Percentiles rank a stretch among this genome's conserved stretches.
These are phyloP conservation scores for Macrocybe sp. DNA, from an alignment of 1,284 basidiomycete genomes.

Conservation along the genomic window DNA sequence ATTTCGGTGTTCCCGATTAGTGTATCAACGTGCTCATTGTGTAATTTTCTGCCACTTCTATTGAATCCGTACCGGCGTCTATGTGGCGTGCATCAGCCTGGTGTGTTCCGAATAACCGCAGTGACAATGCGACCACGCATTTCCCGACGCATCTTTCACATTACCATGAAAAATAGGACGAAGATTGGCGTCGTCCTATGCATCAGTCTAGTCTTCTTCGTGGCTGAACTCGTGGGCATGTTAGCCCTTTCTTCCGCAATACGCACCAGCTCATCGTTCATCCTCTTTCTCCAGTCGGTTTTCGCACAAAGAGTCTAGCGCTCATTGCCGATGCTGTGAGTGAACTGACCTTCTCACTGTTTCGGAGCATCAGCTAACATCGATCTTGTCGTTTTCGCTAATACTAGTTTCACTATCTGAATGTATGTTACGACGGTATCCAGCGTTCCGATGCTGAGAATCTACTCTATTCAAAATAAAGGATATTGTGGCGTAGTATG, in stretches of 20 bases:
- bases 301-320: conserved; percentile 42
- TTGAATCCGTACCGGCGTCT: too few relatives aligned
- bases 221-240: conserved; percentile 38
- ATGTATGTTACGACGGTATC: conserved; percentile 24
- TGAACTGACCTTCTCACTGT: conserved; percentile 8
- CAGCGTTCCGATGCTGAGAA: not conserved
- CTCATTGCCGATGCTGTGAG: conserved; percentile 45
- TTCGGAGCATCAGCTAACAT: not conserved
- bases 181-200: conserved; percentile 37
- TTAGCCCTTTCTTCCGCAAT: conserved; percentile 2
- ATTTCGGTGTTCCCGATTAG: too few relatives aligned
- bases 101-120: not conserved
- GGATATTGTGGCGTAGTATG: conserved; percentile 38
- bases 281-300: conserved; percentile 32
- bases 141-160: not conserved
- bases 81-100: too few relatives aligned
- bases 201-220: conserved; percentile 39
- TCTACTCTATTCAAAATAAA: conserved; percentile 9
- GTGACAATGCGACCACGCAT: not conserved
- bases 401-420: conserved; percentile 43
- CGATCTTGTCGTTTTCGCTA: conserved; percentile 3
- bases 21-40: too few relatives aligned
- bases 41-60: too few relatives aligned
- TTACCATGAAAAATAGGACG: conserved; percentile 39
- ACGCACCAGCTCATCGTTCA: conserved; percentile 2